phyloP scores from a whole-genome alignment of 257 asterid species.

The Linderniella brevidens region DNA sequence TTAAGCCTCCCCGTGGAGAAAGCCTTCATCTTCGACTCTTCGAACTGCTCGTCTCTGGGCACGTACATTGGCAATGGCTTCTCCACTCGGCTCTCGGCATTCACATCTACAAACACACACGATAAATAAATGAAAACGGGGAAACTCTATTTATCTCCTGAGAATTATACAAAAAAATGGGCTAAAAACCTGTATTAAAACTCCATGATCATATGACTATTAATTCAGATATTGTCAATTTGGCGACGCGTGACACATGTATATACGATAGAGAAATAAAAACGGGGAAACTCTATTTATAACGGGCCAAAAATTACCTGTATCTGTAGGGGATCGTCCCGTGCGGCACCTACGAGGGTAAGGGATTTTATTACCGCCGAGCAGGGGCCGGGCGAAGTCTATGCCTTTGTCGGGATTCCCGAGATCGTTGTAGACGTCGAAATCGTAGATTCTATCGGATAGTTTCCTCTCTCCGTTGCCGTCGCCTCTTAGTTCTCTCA shows the following conservation, averaged over 20 bases:
- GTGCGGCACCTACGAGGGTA: conserved; percentile 91
- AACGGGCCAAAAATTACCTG: conserved; percentile 24
- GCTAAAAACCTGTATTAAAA: no score
- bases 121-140: no score
- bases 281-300: no score
- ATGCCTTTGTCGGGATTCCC: conserved; percentile 89
- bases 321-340: conserved; percentile 55
- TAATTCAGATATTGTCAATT: no score
- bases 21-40: conserved; percentile 74
- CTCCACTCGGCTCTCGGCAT: conserved; percentile 81
- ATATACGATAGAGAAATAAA: no score
- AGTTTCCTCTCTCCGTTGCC: conserved; percentile 62
- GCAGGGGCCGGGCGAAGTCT: conserved; percentile 62
- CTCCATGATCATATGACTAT: no score
- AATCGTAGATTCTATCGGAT: conserved; percentile 74
- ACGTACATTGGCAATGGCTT: conserved; percentile 86
- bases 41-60: conserved; percentile 91
- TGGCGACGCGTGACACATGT: no score
- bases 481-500: conserved; percentile 66
- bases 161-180: no score
- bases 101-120: conserved; percentile 25
- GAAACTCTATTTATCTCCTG: no score
- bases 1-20: conserved; percentile 83
- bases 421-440: conserved; percentile 69
- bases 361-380: conserved; percentile 58